Base-by-base conservation (phyloP, 495 filamentous ascomycete genomes). In the Penicillium waksmanii region DNA sequence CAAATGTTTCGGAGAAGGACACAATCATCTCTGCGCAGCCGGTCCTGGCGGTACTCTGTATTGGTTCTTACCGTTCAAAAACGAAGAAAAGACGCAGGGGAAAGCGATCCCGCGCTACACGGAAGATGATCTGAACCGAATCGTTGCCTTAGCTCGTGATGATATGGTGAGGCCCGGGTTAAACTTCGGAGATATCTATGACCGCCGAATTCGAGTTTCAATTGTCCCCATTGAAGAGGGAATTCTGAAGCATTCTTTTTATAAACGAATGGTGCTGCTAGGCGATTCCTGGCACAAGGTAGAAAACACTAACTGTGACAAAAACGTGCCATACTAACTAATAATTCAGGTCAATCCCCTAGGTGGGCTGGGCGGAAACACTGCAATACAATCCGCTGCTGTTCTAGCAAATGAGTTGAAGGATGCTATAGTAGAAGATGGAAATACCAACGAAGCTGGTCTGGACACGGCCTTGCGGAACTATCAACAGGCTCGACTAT, bases 121-220 rank as follows among this genome's bases (percentile, higher is more conserved):
- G 1, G 56, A 55, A 12, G 58, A 74, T 15, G 73, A 81, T 3
- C 55, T 57, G 13, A 65, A 71, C 3, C 17, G 27, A 15, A 27
- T 55, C 8, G 65, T 56, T 15, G 51, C 57, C 0, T 60, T 48
- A 17, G 56, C 53, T 15, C 43, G 25, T 0, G 53, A 74, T n/a
- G 62, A 67, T 27, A 59, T 74, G 10, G 55, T 72, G 0, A 59
- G 63, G 27, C 60, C 65, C 17, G 61, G 70, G 0, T 27, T 73
- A 10, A 77, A 55, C 8, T 71, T 82, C 42, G 60, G 67, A 2
- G 73, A 83, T 12, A 34, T 77, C 5, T 81, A 76, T 59, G 50
- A 66, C 1, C 59, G 61, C 5, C 57, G 62, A 12, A 69, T 47
- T 19, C 23, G 52, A 49, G 43, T 40, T 25, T n/a, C 57, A 11